phyloP scores from a whole-genome alignment of 768 basidiomycete species.

The Ramaria rubella region DNA sequence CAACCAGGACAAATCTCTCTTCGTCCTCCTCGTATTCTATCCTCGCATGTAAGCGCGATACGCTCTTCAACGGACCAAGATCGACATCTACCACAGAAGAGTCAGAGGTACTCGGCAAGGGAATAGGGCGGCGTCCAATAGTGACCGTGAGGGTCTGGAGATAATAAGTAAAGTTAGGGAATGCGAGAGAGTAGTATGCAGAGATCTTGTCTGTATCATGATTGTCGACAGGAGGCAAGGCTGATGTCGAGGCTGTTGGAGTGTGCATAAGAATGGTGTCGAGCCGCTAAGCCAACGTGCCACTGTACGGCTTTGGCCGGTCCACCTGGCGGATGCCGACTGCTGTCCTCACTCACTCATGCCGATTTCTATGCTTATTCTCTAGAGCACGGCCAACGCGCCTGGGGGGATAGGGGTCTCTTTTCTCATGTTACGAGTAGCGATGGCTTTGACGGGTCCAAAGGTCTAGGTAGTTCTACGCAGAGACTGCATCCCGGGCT shows the following conservation, averaged over 20 bases:
- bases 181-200: conserved; percentile 91
- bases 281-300: not conserved
- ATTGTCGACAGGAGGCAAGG: conserved; percentile 6
- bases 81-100: conserved; percentile 58
- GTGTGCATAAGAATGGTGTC: not conserved
- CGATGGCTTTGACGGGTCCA: too few relatives aligned
- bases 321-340: not conserved
- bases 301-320: not conserved
- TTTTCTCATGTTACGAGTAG: too few relatives aligned
- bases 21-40: conserved; percentile 91
- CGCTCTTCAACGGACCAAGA: conserved; percentile 92
- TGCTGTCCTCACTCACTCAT: not conserved
- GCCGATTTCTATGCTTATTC: too few relatives aligned
- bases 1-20: conserved; percentile 81
- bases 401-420: too few relatives aligned
- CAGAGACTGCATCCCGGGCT: too few relatives aligned
- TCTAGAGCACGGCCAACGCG: too few relatives aligned
- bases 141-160: conserved; percentile 92
- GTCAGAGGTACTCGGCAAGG: conserved; percentile 44
- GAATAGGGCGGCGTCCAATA: conserved; percentile 81
- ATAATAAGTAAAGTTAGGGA: conserved; percentile 93
- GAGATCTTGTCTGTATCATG: conserved; percentile 63
- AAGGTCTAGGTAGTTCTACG: too few relatives aligned
- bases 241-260: conserved; percentile 8
- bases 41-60: conserved; percentile 93